Evolutionary conservation across 371 early-diverging fungal genomes (phyloP), one percentile per base, ranked within the genome.

Genomic region (Conidiobolus incongruus): DNA sequence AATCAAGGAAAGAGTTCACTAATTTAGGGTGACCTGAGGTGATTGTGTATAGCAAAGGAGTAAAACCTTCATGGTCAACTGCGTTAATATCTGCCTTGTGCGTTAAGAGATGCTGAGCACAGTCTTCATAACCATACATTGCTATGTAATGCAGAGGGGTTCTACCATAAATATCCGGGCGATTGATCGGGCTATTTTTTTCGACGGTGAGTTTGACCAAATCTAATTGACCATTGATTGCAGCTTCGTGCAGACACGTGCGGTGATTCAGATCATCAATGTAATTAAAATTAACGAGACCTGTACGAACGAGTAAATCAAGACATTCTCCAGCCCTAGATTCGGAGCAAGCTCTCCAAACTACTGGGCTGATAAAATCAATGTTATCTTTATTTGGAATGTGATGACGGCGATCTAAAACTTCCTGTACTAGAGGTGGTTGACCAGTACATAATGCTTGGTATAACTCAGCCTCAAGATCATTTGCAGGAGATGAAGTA

Each of bases 231-330:
- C 85, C 85, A 7, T 63, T 61, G 58, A 88, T 82, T 1, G 91
- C 81, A 4, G 81, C 75, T 49, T 85, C 87, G 53, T 95, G 95
- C 10, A 88, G 60, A 44, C 79, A 76, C 0, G 82, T 88, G 19
- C 88, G 70, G 47, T 81, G 78, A 46, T 74, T 87, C 54, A 93
- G 86, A 50, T 93, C 90, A 54, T 91, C 94, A n/a, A 70, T 63
- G 52, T 72, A 77, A 35, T 67, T 72, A 51, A 64, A 75, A 49
- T 81, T 65, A 34, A 85, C 65, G n/a, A 66, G 54, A 0, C 62
- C 60, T 0, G 77, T 67, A 1, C 56, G 61, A 21, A 89, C 61
- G 26, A 89, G 47, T 29, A 68, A 48, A 31, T 65, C 61, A 31
- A 81, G 69, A 35, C 70, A 64, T 6, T 59, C 62, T 1, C 62